Conservation (phyloP, 352 stramenopile genomes). For the Pythium grandisporangium region DNA sequence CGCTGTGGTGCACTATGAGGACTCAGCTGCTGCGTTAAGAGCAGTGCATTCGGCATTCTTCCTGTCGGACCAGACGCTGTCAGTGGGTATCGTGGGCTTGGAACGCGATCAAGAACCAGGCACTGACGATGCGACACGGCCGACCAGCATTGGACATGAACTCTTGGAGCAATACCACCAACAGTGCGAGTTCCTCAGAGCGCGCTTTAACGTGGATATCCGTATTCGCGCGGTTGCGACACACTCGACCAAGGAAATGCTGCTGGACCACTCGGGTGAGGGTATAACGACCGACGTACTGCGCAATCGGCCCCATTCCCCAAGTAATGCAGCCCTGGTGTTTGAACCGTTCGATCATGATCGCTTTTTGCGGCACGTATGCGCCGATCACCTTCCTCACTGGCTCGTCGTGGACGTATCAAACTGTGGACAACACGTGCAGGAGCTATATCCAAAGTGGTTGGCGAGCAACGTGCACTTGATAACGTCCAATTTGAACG, state of each 20-base stretch:
- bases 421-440: conserved; percentile 74
- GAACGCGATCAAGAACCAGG: conserved; percentile 43
- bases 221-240: conserved; percentile 72
- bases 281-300: conserved; percentile 42
- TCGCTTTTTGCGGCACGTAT: conserved; percentile 68
- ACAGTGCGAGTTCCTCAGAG: conserved; percentile 75
- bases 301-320: conserved; percentile 1
- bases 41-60: conserved; percentile 94
- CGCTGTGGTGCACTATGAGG: conserved; percentile 82
- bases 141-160: conserved; percentile 80
- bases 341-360: conserved; percentile 50
- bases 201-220: conserved; percentile 81
- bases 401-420: conserved; percentile 94
- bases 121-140: no score
- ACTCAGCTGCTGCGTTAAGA: conserved; percentile 88
- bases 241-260: conserved; percentile 44
- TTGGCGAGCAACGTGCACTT: conserved; percentile 87
- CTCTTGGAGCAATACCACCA: conserved; percentile 84
- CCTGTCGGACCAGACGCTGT: conserved; percentile 89
- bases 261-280: conserved; percentile 53
- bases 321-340: no score
- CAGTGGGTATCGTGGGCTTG: conserved; percentile 87
- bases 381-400: conserved; percentile 85
- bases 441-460: conserved; percentile 85
- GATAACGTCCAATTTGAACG: conserved; percentile 91